Base-by-base conservation (phyloP, 257 asterid species). In the Penstemon eatonii region DNA sequence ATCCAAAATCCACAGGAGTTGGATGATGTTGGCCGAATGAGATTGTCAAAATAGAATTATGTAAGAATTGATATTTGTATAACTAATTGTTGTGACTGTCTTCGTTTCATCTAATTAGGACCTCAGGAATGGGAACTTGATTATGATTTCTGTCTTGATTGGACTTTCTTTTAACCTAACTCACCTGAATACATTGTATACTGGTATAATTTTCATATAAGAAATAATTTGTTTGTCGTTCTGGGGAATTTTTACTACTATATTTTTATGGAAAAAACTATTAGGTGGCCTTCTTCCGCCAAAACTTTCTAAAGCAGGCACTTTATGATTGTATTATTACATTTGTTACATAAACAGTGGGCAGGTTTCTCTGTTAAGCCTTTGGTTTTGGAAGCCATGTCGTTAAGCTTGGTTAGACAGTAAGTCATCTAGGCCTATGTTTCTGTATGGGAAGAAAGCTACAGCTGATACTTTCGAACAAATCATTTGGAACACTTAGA, bases 161-260 rank as follows among this genome's bases (percentile, higher is more conserved):
- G 39, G 54, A 13, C n/a, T 49, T 5, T 12, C 44, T 38, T 9
- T 47, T 13, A 39, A 40, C 39, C 25, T 33, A 37, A 49, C 18
- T 40, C 15, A 33, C 13, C 56, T 52, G 1, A 56, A 4, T 62
- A 15, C 55, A 13, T 37, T 41, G 42, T 70, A 68, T 12, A 59
- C 64, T 49, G 8, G 55, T 39, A 12, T 65, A 66, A 19, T 67
- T 41, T 56, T 15, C 9, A 44, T 53, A 19, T 5, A 44, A 55
- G 9, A 63, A 56, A 19, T 56, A 42, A 55, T 11, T 55, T 39
- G 52, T 45, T 25, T 55, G 7, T 45, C 45, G 41, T 51, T 62
- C 36, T 25, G 36, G 67, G 58, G 12, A 13, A 53, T 59, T 0
- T 51, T 69, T 63, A 8, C 7, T 10, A 46, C 18, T 45, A n/a